Evolutionary conservation across 257 asterid genomes (phyloP).

Genomic region (Asclepias syriaca): DNA sequence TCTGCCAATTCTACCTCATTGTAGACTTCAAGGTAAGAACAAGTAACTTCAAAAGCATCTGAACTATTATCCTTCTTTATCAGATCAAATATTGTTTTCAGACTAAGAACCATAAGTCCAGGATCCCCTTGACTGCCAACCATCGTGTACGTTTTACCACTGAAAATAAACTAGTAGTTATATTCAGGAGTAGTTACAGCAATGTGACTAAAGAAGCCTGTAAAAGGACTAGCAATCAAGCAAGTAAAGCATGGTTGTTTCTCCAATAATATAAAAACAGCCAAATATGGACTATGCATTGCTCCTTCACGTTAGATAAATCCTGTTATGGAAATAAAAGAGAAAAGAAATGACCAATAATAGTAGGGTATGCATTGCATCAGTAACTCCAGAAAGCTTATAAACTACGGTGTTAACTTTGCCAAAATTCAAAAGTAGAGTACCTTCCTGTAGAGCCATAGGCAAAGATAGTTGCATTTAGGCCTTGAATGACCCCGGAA

Average conservation of each 20-base stretch:
- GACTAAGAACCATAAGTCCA: conserved; percentile 97
- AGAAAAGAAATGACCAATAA: not conserved
- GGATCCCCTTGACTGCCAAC: conserved; percentile 89
- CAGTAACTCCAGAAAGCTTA: not conserved
- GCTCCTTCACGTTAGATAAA: not conserved
- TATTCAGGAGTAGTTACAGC: not conserved
- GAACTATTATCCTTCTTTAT: conserved; percentile 64
- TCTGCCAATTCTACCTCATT: conserved; percentile 60
- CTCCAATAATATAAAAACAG: not conserved
- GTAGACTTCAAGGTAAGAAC: conserved; percentile 96
- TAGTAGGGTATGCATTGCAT: too few species aligned
- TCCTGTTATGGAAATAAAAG: not conserved
- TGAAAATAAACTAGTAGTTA: conserved; percentile 24
- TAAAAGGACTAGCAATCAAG: not conserved
- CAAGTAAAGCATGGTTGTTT: not conserved
- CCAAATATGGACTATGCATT: not conserved
- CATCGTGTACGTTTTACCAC: conserved; percentile 98
- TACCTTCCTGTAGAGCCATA: conserved; percentile 99
- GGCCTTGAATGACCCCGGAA: conserved; percentile 88
- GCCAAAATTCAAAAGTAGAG: not conserved
- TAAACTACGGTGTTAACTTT: not conserved
- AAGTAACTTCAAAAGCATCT: conserved; percentile 69
- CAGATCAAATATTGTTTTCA: conserved; percentile 71
- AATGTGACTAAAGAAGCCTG: not conserved
- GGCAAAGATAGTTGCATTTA: conserved; percentile 95